Conservation (phyloP, 768 basidiomycete genomes). For the Boletus rufocinnamomeus region DNA sequence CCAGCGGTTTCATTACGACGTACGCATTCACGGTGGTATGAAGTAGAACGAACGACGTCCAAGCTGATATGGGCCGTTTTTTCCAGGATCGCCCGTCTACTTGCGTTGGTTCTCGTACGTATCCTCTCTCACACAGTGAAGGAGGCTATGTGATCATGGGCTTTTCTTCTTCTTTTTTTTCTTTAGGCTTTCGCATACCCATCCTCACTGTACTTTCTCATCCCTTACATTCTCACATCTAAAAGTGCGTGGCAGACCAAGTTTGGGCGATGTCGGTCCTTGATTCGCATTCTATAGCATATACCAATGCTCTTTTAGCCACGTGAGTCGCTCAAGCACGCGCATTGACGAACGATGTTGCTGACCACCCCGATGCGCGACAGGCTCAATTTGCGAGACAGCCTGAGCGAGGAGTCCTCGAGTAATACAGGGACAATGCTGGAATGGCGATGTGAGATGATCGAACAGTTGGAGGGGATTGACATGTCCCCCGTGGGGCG, state of each 20-base stretch:
- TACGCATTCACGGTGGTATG: background rate
- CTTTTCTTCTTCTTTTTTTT: background rate
- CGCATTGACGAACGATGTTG: background rate
- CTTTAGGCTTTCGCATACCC: background rate
- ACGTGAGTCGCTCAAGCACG: background rate
- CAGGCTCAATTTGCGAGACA: conserved; percentile 2
- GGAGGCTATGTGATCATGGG: background rate
- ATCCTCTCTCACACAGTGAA: background rate
- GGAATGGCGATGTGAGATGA: background rate
- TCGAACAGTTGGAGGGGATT: too few relatives aligned
- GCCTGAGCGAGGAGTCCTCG: background rate
- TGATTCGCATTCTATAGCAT: background rate
- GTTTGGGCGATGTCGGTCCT: background rate
- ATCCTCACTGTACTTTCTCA: background rate
- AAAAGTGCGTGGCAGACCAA: background rate
- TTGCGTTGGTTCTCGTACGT: background rate
- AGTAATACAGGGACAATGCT: background rate
- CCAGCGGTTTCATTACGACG: conserved; percentile 4
- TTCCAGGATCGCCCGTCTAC: background rate
- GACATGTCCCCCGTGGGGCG: too few relatives aligned
- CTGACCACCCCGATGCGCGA: background rate
- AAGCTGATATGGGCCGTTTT: background rate
- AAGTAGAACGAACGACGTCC: background rate
- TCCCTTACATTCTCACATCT: conserved; percentile 1
- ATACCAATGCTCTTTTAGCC: conserved; percentile 2